Percentiles rank a stretch among this genome's conserved stretches.
Conservation (phyloP, 2,329 filamentous ascomycete species). For the Monilinia fructicola region DNA sequence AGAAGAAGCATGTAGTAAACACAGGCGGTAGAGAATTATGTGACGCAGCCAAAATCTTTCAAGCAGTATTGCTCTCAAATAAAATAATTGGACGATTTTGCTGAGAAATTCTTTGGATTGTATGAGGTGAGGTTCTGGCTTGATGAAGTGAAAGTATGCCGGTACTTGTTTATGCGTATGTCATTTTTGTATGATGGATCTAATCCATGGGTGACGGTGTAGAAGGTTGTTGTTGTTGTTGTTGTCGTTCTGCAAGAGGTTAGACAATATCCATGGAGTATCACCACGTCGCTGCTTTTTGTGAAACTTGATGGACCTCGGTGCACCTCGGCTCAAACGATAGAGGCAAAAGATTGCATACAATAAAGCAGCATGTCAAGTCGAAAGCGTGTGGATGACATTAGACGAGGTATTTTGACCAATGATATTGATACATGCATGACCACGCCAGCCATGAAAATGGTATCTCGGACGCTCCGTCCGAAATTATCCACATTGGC, state of each 20-base stretch:
- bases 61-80: not conserved
- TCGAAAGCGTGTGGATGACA: conserved; percentile 15
- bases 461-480: conserved; percentile 22
- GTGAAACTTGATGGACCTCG: conserved; percentile 13
- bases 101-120: not conserved
- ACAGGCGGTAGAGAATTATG: not conserved
- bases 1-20: not conserved
- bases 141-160: not conserved
- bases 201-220: not conserved
- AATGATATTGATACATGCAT: conserved; percentile 19
- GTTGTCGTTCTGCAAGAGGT: conserved; percentile 8
- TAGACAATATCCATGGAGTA: not conserved
- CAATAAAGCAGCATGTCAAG: conserved; percentile 17
- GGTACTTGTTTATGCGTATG: conserved; percentile 11
- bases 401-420: conserved; percentile 14
- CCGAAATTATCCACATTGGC: conserved; percentile 5
- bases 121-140: not conserved
- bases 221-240: conserved; percentile 2
- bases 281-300: conserved; percentile 17
- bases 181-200: conserved; percentile 10
- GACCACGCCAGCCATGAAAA: conserved; percentile 23
- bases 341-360: not conserved
- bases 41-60: not conserved
- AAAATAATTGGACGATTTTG: conserved; percentile 6
- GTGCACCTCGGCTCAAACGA: conserved; percentile 9